phyloP scores from a whole-genome alignment of 768 basidiomycete genomes.

The Epithele typhae region DNA sequence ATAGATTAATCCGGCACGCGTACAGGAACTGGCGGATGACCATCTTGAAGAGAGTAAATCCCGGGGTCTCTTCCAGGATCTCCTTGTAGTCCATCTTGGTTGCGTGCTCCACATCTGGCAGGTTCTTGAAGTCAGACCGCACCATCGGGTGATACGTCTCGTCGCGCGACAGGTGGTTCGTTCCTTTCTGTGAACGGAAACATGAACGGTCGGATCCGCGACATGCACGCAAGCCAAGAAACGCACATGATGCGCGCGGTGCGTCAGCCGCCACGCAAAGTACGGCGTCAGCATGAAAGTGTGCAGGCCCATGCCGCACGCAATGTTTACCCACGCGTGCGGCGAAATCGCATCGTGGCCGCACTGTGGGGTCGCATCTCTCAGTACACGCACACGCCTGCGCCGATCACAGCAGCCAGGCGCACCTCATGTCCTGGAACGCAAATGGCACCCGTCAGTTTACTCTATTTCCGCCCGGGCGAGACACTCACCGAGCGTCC shows the following conservation, averaged over 20 bases:
- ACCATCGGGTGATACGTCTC: slow-evolving; percentile 22
- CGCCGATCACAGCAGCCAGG: background rate
- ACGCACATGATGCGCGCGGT: slow-evolving; percentile 23
- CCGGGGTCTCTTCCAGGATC: slow-evolving; percentile 23
- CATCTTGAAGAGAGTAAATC: slow-evolving; percentile 41
- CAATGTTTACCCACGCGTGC: slow-evolving; percentile 31
- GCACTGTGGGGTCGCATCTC: slow-evolving; percentile 34
- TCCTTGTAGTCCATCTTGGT: slow-evolving; percentile 22
- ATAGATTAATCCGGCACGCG: slow-evolving; percentile 9
- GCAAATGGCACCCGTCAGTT: background rate
- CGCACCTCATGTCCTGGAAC: slow-evolving; percentile 40
- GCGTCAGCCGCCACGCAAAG: slow-evolving; percentile 22
- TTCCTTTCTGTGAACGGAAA: slow-evolving; percentile 15
- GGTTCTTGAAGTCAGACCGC: slow-evolving; percentile 16
- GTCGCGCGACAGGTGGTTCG: slow-evolving; percentile 20
- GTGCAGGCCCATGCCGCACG: slow-evolving; percentile 39
- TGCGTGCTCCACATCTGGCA: slow-evolving; percentile 15
- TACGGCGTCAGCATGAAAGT: slow-evolving; percentile 29
- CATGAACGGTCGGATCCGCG: too few species aligned
- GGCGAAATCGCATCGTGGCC: slow-evolving; percentile 48
- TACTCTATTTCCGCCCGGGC: background rate
- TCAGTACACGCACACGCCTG: too few species aligned
- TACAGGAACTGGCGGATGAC: slow-evolving; percentile 44
- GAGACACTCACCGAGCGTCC: slow-evolving; percentile 18
- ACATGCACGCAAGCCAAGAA: background rate